These are phyloP conservation scores for Mucor ambiguus DNA, from an alignment of 371 early-diverging fungal genomes.

Conservation along the genomic window DNA sequence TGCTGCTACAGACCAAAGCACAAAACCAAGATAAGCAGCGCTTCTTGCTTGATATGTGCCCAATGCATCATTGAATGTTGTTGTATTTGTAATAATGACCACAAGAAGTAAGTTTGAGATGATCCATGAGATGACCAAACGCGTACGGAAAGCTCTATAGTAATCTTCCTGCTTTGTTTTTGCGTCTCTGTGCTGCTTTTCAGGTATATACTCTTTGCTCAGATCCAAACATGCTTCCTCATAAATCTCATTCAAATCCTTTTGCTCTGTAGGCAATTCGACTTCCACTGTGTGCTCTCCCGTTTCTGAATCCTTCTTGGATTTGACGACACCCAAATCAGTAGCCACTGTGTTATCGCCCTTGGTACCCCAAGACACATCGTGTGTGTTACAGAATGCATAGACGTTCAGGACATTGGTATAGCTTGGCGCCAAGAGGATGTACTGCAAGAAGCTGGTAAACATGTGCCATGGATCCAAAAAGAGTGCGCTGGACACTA, in stretches of 20 bases:
- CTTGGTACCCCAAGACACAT: conserved; percentile 96
- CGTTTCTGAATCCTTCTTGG: conserved; percentile 32
- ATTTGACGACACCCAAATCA: conserved; percentile 48
- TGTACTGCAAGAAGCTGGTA: conserved; percentile 85
- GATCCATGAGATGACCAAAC: conserved; percentile 81
- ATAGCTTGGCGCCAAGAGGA: conserved; percentile 80
- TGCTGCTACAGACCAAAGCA: conserved; percentile 84
- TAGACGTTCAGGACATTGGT: conserved; percentile 92
- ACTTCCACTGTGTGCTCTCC: conserved; percentile 55
- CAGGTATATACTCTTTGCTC: conserved; percentile 44
- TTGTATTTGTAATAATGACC: conserved; percentile 47
- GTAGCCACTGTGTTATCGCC: conserved; percentile 65
- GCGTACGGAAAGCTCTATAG: conserved; percentile 84
- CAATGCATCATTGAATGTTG: conserved; percentile 39
- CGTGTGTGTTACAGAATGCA: conserved; percentile 92
- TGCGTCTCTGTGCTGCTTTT: conserved; percentile 63
- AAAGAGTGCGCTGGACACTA: conserved; percentile 65
- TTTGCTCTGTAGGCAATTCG: conserved; percentile 73
- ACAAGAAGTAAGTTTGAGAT: conserved; percentile 77
- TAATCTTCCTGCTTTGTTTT: conserved; percentile 84
- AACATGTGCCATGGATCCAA: conserved; percentile 94
- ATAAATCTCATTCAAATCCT: conserved; percentile 79
- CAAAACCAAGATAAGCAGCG: conserved; percentile 67
- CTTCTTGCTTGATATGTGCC: conserved; percentile 22
- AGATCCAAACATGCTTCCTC: conserved; percentile 64